Conservation (phyloP, 2,329 filamentous ascomycete species). For the Cordyceps fumosorosea region DNA sequence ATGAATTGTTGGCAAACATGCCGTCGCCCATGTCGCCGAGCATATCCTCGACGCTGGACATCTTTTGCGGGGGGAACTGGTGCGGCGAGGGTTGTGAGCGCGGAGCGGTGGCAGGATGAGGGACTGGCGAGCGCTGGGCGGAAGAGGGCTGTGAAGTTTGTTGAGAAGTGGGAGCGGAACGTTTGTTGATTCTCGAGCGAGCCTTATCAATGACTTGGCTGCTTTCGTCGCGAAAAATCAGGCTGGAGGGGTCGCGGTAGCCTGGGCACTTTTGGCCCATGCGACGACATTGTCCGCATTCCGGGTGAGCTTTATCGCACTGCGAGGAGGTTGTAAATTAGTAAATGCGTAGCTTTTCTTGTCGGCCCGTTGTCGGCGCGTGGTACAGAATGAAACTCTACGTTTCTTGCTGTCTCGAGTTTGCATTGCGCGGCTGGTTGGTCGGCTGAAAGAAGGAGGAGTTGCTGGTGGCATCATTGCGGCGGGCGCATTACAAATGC, state of each 20-base stretch:
- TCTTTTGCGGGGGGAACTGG: neutral
- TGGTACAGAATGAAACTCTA: neutral
- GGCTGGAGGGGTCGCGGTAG: constrained; percentile 13
- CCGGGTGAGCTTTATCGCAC: constrained; percentile 14
- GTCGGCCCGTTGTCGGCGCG: neutral
- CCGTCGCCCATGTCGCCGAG: constrained; percentile 9
- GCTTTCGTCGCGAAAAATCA: constrained; percentile 14
- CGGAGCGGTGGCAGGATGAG: neutral
- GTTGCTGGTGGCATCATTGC: no score
- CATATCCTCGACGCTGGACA: constrained; percentile 10
- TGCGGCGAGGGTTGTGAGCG: constrained; percentile 1
- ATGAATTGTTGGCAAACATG: constrained; percentile 9
- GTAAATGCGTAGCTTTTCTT: neutral
- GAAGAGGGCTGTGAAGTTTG: constrained; percentile 2
- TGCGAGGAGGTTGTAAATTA: neutral
- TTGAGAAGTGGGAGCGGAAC: neutral
- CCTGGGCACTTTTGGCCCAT: constrained; percentile 13
- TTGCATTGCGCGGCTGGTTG: neutral
- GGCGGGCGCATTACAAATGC: neutral
- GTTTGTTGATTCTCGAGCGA: constrained; percentile 10
- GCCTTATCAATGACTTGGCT: constrained; percentile 14
- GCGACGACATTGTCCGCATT: constrained; percentile 14
- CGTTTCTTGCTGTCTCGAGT: neutral
- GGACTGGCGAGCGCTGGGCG: neutral
- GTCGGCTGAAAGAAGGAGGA: no score